Conservation (phyloP, 805 yeast genomes). For the Wickerhamiella brachini region DNA sequence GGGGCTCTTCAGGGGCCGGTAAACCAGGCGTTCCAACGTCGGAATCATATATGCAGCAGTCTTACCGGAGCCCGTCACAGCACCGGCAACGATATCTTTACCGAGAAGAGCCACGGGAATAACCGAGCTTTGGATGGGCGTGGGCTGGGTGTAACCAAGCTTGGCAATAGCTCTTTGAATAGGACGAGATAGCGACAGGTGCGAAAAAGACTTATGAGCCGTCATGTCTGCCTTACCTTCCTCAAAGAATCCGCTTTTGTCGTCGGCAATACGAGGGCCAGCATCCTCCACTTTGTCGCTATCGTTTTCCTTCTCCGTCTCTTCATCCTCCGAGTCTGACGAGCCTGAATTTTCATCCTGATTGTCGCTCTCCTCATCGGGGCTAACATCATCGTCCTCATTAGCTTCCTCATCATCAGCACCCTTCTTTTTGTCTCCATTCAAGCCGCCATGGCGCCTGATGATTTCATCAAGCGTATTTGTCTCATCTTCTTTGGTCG, state of each 20-base stretch:
- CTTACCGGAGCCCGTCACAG: constrained; percentile 98
- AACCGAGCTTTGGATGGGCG: constrained; percentile 87
- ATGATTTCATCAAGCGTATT: constrained; percentile 73
- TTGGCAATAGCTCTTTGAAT: constrained; percentile 68
- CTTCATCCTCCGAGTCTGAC: constrained; percentile 23
- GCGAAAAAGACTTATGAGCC: constrained; percentile 53
- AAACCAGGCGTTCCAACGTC: constrained; percentile 78
- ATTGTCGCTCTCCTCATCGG: constrained; percentile 17
- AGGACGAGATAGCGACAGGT: constrained; percentile 78
- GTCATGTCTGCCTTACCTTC: constrained; percentile 23
- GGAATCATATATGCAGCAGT: constrained; percentile 98
- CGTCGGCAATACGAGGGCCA: constrained; percentile 23
- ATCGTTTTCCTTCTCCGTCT: constrained; percentile 1
- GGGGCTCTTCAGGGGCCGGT: constrained; percentile 74
- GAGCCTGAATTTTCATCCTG: constrained; percentile 17
- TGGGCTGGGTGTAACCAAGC: constrained; percentile 75
- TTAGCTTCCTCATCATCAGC: constrained; percentile 22
- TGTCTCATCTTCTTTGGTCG: constrained; percentile 42
- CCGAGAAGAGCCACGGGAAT: constrained; percentile 90
- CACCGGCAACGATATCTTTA: constrained; percentile 96
- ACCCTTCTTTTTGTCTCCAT: constrained; percentile 30
- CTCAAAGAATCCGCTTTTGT: constrained; percentile 24
- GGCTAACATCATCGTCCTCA: constrained; percentile 19
- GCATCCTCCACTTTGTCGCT: constrained; percentile 11
- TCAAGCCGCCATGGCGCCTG: constrained; percentile 70